Evolutionary conservation across 2,329 filamentous ascomycete species (phyloP).

Genomic region (Alternaria triticina): DNA sequence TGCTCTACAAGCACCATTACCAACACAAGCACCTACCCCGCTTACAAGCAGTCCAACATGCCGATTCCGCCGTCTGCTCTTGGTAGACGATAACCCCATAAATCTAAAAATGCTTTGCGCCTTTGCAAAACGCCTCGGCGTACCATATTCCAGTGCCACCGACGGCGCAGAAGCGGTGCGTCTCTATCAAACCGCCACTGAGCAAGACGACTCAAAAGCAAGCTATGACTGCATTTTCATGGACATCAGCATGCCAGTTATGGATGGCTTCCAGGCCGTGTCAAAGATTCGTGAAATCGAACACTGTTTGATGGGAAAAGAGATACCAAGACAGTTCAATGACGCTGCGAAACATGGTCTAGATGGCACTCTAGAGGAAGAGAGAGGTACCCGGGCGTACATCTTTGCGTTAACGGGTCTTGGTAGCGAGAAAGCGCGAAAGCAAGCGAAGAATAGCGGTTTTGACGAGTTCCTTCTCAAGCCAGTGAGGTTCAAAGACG

Average conservation of each 20-base stretch:
- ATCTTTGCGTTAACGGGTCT: conserved; percentile 34
- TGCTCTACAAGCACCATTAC: neutral
- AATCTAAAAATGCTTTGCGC: conserved; percentile 41
- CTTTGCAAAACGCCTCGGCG: conserved; percentile 26
- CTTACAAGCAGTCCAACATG: neutral
- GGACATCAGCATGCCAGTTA: conserved; percentile 43
- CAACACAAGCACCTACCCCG: neutral
- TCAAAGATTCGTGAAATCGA: conserved; percentile 32
- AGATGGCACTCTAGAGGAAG: neutral
- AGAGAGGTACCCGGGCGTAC: neutral
- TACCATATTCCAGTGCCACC: conserved; percentile 24
- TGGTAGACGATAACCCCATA: conserved; percentile 47
- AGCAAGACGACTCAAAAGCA: neutral
- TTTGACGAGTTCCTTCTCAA: conserved; percentile 33
- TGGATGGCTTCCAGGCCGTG: conserved; percentile 39
- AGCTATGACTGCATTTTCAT: conserved; percentile 35
- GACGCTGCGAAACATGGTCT: neutral
- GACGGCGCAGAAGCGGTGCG: conserved; percentile 37
- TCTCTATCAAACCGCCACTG: conserved; percentile 16
- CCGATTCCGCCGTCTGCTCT: conserved; percentile 30
- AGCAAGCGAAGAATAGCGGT: conserved; percentile 23
- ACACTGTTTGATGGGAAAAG: neutral
- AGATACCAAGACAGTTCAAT: neutral
- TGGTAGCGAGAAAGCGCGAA: conserved; percentile 20
- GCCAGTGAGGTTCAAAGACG: conserved; percentile 27